Conservation (phyloP, 805 yeast species). For the Scheffersomyces stipitis region DNA sequence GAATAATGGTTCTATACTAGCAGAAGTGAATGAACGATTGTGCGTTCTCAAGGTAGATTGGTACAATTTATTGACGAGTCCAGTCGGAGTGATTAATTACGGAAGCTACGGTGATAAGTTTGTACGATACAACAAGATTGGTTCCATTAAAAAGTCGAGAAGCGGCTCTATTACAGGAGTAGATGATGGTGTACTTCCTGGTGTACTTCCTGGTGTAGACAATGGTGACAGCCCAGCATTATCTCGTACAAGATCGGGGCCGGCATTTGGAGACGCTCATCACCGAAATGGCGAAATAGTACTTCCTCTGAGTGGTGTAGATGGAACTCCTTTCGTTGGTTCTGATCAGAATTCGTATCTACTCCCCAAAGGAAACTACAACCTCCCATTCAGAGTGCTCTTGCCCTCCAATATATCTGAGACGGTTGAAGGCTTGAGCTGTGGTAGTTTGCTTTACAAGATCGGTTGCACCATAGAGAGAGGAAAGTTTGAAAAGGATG, state of each 20-base stretch:
- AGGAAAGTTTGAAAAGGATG: slow-evolving; percentile 42
- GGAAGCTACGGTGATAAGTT: slow-evolving; percentile 45
- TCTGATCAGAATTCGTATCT: slow-evolving; percentile 32
- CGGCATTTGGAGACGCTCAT: slow-evolving; percentile 15
- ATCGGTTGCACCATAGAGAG: slow-evolving; percentile 42
- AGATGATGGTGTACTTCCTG: not conserved
- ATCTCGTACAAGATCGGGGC: slow-evolving; percentile 31
- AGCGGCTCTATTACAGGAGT: slow-evolving; percentile 7
- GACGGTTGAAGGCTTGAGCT: slow-evolving; percentile 49
- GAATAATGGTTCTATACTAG: slow-evolving; percentile 25
- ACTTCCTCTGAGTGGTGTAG: slow-evolving; percentile 35
- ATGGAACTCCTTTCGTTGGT: slow-evolving; percentile 46
- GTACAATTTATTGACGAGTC: slow-evolving; percentile 44
- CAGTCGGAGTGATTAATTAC: slow-evolving; percentile 36
- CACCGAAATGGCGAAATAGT: slow-evolving; percentile 6
- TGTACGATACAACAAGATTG: slow-evolving; percentile 18
- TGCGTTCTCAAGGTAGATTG: slow-evolving; percentile 46
- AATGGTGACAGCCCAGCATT: slow-evolving; percentile 22
- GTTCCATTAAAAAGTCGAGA: slow-evolving; percentile 12
- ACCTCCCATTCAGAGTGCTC: slow-evolving; percentile 44
- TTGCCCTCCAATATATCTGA: slow-evolving; percentile 50
- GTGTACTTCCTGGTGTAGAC: not conserved
- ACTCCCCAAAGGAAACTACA: slow-evolving; percentile 53
- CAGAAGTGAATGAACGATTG: slow-evolving; percentile 37
- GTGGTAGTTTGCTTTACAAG: slow-evolving; percentile 44